Percentiles rank a stretch among this genome's conserved stretches.
phyloP scores from a whole-genome alignment of 2,329 filamentous ascomycete genomes.

The Pseudonectria foliicola region DNA sequence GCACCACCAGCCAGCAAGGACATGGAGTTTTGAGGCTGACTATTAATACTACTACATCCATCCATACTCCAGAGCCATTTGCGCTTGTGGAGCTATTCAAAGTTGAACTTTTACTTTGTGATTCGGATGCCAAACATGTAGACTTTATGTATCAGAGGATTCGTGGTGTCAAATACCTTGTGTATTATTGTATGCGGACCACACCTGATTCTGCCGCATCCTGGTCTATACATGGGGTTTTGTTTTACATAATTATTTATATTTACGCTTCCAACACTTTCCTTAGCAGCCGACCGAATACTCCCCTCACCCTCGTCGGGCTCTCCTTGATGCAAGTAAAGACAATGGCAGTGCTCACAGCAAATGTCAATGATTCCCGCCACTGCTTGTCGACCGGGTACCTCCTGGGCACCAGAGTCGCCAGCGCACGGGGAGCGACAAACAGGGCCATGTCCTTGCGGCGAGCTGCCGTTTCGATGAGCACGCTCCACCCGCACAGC shows the following conservation, averaged over 20 bases:
- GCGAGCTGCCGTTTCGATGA: slow-evolving; percentile 60
- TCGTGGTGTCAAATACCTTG: too few relatives aligned
- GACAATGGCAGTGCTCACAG: slow-evolving; percentile 61
- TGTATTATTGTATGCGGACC: too few relatives aligned
- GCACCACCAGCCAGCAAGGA: not conserved
- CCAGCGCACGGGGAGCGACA: slow-evolving; percentile 70
- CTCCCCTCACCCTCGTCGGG: slow-evolving; percentile 55
- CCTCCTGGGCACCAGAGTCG: slow-evolving; percentile 63
- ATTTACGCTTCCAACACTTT: slow-evolving; percentile 37
- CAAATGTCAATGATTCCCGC: slow-evolving; percentile 60
- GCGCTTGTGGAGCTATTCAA: too few relatives aligned
- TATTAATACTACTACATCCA: too few relatives aligned
- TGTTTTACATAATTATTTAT: slow-evolving; percentile 11
- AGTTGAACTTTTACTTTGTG: too few relatives aligned
- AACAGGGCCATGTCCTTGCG: slow-evolving; percentile 73
- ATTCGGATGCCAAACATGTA: too few relatives aligned
- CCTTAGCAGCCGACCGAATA: slow-evolving; percentile 55
- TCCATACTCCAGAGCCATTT: too few relatives aligned
- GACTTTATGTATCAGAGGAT: too few relatives aligned
- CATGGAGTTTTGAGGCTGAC: too few relatives aligned
- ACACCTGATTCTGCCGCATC: too few relatives aligned
- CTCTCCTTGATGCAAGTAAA: slow-evolving; percentile 60
- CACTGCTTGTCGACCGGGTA: slow-evolving; percentile 59
- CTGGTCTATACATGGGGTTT: too few relatives aligned
- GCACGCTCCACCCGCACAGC: slow-evolving; percentile 74